phyloP scores from a whole-genome alignment of 2,329 filamentous ascomycete species.

The Aplosporella prunicola region DNA sequence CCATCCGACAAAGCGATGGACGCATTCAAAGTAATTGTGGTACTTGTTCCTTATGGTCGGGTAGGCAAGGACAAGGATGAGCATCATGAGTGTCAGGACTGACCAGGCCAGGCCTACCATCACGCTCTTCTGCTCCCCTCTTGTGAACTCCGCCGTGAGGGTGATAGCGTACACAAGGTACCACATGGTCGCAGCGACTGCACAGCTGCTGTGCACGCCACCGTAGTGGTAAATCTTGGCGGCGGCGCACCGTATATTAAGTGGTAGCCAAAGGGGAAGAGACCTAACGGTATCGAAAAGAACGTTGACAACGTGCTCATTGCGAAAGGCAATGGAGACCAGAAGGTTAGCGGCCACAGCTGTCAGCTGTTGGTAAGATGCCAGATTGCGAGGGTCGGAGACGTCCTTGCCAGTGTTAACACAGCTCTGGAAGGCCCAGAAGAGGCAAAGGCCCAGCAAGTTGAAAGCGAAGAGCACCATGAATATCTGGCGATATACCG shows the following conservation, averaged over 20 bases:
- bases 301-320: conserved; percentile 25
- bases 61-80: conserved; percentile 19
- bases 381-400: background rate
- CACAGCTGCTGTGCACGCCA: conserved; percentile 26
- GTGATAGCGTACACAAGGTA: conserved; percentile 32
- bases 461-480: conserved; percentile 7
- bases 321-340: conserved; percentile 20
- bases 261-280: conserved; percentile 19
- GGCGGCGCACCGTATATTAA: conserved; percentile 16
- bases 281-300: conserved; percentile 25
- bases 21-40: conserved; percentile 27
- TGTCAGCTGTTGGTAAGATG: conserved; percentile 15
- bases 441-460: conserved; percentile 4
- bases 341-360: conserved; percentile 26
- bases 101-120: conserved; percentile 16
- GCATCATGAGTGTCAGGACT: conserved; percentile 16
- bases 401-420: background rate
- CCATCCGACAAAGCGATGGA: conserved; percentile 29
- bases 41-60: conserved; percentile 17
- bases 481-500: conserved; percentile 9
- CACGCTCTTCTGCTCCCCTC: conserved; percentile 9
- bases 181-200: conserved; percentile 29
- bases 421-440: conserved; percentile 1
- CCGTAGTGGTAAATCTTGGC: conserved; percentile 26
- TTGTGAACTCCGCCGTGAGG: conserved; percentile 19